These are phyloP conservation scores for Paramecium caudatum DNA, from an alignment of 73 alveolate genomes.

Conservation along the genomic window DNA sequence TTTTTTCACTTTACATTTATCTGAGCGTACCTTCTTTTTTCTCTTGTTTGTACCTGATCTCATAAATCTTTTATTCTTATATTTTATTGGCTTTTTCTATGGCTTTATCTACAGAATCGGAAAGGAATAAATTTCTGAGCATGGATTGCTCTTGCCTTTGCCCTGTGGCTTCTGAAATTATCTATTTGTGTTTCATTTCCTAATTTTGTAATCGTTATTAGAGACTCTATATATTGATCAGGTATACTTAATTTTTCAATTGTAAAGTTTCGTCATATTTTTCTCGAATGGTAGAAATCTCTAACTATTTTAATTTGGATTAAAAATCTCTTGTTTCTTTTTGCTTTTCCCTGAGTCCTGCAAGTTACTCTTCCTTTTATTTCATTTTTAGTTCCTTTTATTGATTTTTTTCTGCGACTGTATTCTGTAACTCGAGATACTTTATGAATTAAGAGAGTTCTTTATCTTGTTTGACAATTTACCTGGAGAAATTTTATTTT, in stretches of 20 bases:
- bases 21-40: not conserved
- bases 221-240: conserved; percentile 7
- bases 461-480: conserved; percentile 37
- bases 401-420: conserved; percentile 1
- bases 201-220: conserved; percentile 24
- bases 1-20: conserved; percentile 16
- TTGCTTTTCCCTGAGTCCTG: not conserved
- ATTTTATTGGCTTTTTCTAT: not conserved
- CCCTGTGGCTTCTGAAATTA: not conserved
- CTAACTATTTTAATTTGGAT: conserved; percentile 37
- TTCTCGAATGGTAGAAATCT: not conserved
- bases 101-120: conserved; percentile 23
- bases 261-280: not conserved
- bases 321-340: not conserved
- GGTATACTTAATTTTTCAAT: not conserved
- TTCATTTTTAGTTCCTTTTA: not conserved
- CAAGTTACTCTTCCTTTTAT: not conserved
- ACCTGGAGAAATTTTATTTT: conserved; percentile 26
- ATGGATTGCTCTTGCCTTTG: not conserved
- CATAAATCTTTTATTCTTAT: not conserved
- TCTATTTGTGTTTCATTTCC: not conserved
- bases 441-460: conserved; percentile 59
- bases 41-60: not conserved
- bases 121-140: not conserved
- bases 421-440: not conserved